Evolutionary conservation across 2,329 filamentous ascomycete species (phyloP).

Genomic region (Ophiostoma sp.): DNA sequence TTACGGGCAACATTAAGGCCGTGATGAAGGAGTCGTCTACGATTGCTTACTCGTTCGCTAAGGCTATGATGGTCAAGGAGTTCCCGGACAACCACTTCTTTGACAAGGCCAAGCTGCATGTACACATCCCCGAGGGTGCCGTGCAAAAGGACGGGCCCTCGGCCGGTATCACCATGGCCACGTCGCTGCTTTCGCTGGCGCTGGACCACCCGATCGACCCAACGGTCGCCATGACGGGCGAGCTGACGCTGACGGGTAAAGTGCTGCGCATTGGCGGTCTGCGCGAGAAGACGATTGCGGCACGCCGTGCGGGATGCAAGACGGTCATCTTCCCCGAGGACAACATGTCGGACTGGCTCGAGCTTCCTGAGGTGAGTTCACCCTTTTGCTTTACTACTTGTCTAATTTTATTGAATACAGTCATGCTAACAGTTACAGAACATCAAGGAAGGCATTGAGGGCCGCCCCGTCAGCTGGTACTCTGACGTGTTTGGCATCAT

Average conservation of each 20-base stretch:
- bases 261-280: constrained; percentile 92
- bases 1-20: constrained; percentile 89
- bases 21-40: constrained; percentile 98
- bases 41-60: constrained; percentile 95
- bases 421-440: constrained; percentile 60
- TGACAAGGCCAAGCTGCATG: constrained; percentile 89
- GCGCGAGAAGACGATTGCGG: constrained; percentile 95
- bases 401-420: not conserved
- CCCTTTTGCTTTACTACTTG: not conserved
- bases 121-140: constrained; percentile 95
- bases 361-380: constrained; percentile 83
- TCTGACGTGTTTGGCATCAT: constrained; percentile 87
- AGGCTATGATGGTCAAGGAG: constrained; percentile 78
- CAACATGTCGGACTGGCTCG: constrained; percentile 95
- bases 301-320: constrained; percentile 85
- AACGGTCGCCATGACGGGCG: constrained; percentile 95
- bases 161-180: constrained; percentile 98
- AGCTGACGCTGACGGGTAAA: constrained; percentile 95
- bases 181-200: constrained; percentile 81
- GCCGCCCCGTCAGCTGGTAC: constrained; percentile 91
- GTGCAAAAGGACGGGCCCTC: constrained; percentile 92
- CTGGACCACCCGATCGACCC: constrained; percentile 76
- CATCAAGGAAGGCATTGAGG: constrained; percentile 94
- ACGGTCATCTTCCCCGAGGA: constrained; percentile 94
- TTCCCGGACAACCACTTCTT: constrained; percentile 95